Base-by-base conservation (phyloP, 805 yeast genomes). In the Yarrowia sp. region DNA sequence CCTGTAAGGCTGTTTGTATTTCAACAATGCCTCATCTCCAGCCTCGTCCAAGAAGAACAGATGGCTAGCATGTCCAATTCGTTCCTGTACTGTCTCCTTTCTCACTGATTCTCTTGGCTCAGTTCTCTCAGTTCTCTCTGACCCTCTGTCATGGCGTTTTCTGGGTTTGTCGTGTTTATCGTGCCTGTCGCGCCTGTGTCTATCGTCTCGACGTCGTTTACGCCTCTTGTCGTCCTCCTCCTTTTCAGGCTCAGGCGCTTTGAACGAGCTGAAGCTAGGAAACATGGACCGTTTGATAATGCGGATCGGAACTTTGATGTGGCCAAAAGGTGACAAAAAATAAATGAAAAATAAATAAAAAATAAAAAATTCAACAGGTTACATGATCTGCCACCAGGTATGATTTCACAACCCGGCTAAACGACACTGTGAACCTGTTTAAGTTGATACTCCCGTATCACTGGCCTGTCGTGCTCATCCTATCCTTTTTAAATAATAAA, bases 221-320 rank as follows among this genome's bases (percentile, higher is more conserved):
- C 45, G 47, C 3, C 38, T 7, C 3, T 51, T 15, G 17, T 41
- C 31, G 11, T 55, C 61, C 31, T 41, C 45, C 35, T 31, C 38
- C 42, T 55, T n/a, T 31, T 55, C 47, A 13, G 35, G 55, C 6
- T 11, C n/a, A n/a, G 55, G 17, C 43, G 8, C 43, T 18, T 51
- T 36, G 38, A 55, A 55, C 8, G 61, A 55, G 47, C 61, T 55
- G 47, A 55, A 55, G 38, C 61, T 55, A 10, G 61, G 61, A 22
- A 55, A 55, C 61, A 55, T 55, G 60, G 51, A 17, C 41, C 13
- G 32, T 3, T 22, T 50, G 57, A 35, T 50, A 18, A 50, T 33
- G 53, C 53, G 15, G 53, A 7, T 38, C 32, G 17, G 22, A 45
- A 32, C 51, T 45, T 32, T 28, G 15, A 8, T n/a, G 42, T n/a